Base-by-base conservation (phyloP, 306 rosid genomes). In the Geum urbanum region DNA sequence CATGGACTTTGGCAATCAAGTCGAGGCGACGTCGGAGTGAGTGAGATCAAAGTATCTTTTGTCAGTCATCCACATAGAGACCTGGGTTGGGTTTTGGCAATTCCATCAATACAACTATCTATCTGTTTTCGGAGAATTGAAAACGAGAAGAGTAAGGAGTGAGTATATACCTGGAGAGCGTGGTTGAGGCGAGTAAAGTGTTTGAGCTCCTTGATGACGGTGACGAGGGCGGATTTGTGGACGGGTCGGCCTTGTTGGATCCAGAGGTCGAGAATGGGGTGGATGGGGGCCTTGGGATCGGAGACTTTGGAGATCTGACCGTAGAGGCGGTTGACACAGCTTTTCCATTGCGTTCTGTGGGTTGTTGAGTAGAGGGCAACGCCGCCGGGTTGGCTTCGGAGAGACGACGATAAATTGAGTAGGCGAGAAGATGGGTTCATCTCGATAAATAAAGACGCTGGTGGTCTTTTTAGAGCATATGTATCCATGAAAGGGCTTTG, bases 1-100 rank as follows among this genome's bases (percentile, higher is more conserved):
- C 83, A 8, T 51, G 74, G 66, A 75, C 83, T 71, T 79, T 79
- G 13, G 71, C 64, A 50, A 66, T 75, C 70, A 71, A 76, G 66
- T 79, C 74, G 0, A 79, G 70, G 20, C 77, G 10, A 39, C 24
- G 22, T 79, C 77, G 4, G 69, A 18, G 15, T 3, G 0, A 0
- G 54, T 2, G 37, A 75, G 66, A 2, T 49, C 52, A 45, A 47
- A 65, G 47, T 64, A 74, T 66, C 76, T 70, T 69, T 47, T 69
- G 44, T 74, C 76, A 10, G 72, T 18, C 76, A 69, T 48, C 82
- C 82, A 79, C 62, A 43, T 57, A 7, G 74, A 79, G 19, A 79
- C 8, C 74, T 79, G 70, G 37, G 4, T 27, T 27, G 32, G 2
- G 32, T 27, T 27, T 1, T 1, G 32, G 2, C 3, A 63, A 14